Conservation (phyloP, 306 rosid species). For the Pyrus pyrifolia region DNA sequence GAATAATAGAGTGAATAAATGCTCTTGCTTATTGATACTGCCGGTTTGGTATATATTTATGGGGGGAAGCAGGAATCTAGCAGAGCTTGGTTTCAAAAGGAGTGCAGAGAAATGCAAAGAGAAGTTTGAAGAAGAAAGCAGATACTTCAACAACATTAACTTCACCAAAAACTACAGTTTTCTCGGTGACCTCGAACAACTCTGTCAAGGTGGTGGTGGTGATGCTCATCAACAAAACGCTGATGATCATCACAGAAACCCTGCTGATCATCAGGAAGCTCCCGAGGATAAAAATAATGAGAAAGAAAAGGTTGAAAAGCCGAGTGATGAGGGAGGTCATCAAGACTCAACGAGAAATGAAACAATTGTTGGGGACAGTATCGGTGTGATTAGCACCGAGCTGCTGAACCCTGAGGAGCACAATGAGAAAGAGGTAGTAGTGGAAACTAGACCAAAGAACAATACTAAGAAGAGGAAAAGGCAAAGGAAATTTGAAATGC, state of each 20-base stretch:
- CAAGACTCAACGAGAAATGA: slow-evolving; percentile 13
- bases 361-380: background rate
- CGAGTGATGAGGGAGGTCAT: slow-evolving; percentile 6
- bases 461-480: slow-evolving; percentile 46
- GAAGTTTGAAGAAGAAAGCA: slow-evolving; percentile 73
- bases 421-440: background rate
- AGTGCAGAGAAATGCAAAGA: slow-evolving; percentile 81
- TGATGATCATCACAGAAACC: background rate
- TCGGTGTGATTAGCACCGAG: background rate
- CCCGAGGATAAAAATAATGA: slow-evolving; percentile 14
- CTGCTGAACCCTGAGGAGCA: background rate
- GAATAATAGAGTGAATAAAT: slow-evolving; percentile 24
- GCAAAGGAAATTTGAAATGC: slow-evolving; percentile 41
- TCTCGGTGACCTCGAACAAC: slow-evolving; percentile 52
- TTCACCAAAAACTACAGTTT: slow-evolving; percentile 42
- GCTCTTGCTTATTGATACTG: slow-evolving; percentile 21
- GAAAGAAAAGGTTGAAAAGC: slow-evolving; percentile 10
- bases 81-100: slow-evolving; percentile 66
- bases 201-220: slow-evolving; percentile 21
- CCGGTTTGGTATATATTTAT: slow-evolving; percentile 15
- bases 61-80: slow-evolving; percentile 59
- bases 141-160: slow-evolving; percentile 50
- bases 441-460: slow-evolving; percentile 10
- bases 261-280: background rate
- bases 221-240: slow-evolving; percentile 7